Base-by-base conservation (phyloP, 176 grass and related monocot species). In the Urochloa ruziziensis region DNA sequence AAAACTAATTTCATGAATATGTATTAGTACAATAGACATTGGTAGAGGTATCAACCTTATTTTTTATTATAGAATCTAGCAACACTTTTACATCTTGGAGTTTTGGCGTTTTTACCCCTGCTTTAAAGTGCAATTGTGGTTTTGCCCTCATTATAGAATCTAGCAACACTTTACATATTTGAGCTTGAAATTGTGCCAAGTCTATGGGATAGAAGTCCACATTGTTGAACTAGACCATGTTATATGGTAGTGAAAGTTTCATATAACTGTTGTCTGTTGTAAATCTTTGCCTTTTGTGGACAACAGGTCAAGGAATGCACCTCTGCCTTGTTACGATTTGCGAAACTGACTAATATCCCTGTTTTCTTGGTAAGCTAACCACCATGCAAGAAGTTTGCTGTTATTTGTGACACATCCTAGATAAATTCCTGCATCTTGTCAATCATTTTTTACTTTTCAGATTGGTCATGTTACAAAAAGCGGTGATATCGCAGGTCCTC, bases 401-500 rank as follows among this genome's bases (percentile, higher is more conserved):
- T 73, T 79, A 29, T 61, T 69, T 47, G 21, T 70, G 64, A 24
- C 27, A 21, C 78, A 74, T 51, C 60, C 43, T 81, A 49, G 32
- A 61, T 15, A 35, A 53, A 68, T 69, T 10, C 35, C 39, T 32
- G n/a, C 59, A 77, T 65, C 19, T 24, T 78, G 54, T 82, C 51
- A 52, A 53, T 62, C n/a, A 64, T 42, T 73, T 65, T 65, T 44
- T 39, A 48, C 78, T 90, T 83, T 74, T 77, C 84, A 98, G 96
- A 95, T 95, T 75, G 96, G 96, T 72, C 96, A 95, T 74, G 96
- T 98, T 53, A 98, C 91, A 33, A 98, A 95, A 86, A 40, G 87
- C 68, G 96, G 96, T 74, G 96, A 98, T 56, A 93, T 98, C 84
- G 93, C 96, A 67, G 96, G 93, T 21, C 96, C 96, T 86, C 96